Base-by-base conservation (phyloP, 2,329 filamentous ascomycete genomes). In the Cercospora citrullina region DNA sequence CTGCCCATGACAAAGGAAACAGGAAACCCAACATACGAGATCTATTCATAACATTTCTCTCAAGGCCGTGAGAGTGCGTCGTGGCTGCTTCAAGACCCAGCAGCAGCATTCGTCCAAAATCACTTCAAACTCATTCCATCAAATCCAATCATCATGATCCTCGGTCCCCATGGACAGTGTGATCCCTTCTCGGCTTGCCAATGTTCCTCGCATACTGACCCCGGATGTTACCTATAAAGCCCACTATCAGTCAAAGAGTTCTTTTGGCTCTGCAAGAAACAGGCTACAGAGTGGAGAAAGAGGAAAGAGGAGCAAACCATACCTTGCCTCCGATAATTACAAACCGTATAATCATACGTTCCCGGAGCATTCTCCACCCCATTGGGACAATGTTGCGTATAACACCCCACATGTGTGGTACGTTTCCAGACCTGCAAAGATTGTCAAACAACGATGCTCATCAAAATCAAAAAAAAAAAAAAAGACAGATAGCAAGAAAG, bases 301-400 rank as follows among this genome's bases (percentile, higher is more conserved):
- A 3, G 26, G 5, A 3, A 5, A 26, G 18, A 28, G 51, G 51
- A 30, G 26, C 26, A 5, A 5, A 26, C 64, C 87, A 80, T 87
- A 91, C 91, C 92, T 69, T 87, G 81, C 70, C 89, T 86, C 72
- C 81, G 83, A 83, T 96, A 96, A 86, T 96, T 94, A 88, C 92
- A 96, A 75, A 95, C 92, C 23, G 91, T 93, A 83, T 87, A 92
- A 81, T 87, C 87, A 80, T 53, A 67, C 30, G 79, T 71, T 60
- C 77, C 75, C 61, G 78, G 79, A 58, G 78, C 78, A 68, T 81
- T 81, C 68, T 75, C 77, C 59, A 85, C 76, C 7, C 64, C 64
- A 60, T 84, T 82, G 9, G 79, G 73, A 80, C 89, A 91, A 77
- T 82, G 80, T 64, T 82, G 77, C 39, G 82, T 85, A 60, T 82